A percentile compares a stretch with the other conserved stretches of the same genome.
Evolutionary conservation across 1,139 yeast species (phyloP).

Genomic region (Hansenula anomala): DNA sequence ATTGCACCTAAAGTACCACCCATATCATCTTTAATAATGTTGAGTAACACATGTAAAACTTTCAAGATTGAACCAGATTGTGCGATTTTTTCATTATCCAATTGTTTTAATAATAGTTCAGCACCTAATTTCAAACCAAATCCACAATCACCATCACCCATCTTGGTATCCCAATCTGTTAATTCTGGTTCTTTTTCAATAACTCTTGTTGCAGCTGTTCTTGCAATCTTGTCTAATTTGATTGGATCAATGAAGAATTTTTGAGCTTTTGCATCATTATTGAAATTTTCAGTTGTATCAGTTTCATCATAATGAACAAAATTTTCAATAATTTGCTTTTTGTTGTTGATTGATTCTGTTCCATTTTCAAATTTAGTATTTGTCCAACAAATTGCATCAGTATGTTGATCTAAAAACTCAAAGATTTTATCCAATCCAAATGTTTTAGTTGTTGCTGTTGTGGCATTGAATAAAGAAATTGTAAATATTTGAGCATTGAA

Average conservation of each 20-base stretch:
- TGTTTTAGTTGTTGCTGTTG: conserved; percentile 29
- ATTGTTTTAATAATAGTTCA: conserved; percentile 30
- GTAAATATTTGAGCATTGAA: conserved; percentile 50
- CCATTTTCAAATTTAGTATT: background rate
- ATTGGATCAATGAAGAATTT: background rate
- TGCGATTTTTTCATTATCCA: conserved; percentile 27
- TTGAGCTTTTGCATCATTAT: background rate
- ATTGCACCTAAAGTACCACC: conserved; percentile 54
- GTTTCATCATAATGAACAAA: background rate
- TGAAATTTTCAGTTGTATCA: background rate
- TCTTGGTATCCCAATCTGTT: conserved; percentile 45
- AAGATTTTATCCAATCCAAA: background rate
- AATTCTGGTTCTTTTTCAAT: conserved; percentile 40
- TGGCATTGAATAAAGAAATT: conserved; percentile 41
- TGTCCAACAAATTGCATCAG: conserved; percentile 2
- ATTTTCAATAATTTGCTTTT: background rate
- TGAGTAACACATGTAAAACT: conserved; percentile 3
- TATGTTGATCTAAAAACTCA: background rate
- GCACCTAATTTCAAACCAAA: conserved; percentile 42
- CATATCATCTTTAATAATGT: conserved; percentile 43
- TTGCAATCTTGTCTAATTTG: background rate
- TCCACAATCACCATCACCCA: conserved; percentile 54
- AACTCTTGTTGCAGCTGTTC: conserved; percentile 22
- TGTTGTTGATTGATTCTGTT: background rate
- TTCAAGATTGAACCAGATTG: background rate